Conservation (phyloP, 2,329 filamentous ascomycete species). For the Ophioceras dolichostomum region DNA sequence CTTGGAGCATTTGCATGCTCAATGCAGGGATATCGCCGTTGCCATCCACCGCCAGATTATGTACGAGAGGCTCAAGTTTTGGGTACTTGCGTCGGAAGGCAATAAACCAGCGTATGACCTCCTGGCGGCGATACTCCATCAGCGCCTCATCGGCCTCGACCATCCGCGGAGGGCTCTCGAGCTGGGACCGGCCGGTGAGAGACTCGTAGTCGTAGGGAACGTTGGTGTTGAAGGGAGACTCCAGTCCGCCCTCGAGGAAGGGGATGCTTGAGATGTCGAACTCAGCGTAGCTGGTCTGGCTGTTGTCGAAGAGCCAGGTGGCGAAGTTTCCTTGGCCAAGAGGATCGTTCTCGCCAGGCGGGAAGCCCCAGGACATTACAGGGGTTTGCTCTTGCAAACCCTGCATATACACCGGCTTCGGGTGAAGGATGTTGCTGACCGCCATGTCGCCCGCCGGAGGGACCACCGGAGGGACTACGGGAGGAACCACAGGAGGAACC, state of each 20-base stretch:
- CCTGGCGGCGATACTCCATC: slow-evolving; percentile 29
- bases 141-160: slow-evolving; percentile 29
- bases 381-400: slow-evolving; percentile 15
- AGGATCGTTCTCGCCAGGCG: slow-evolving; percentile 21
- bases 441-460: slow-evolving; percentile 21
- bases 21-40: slow-evolving; percentile 36
- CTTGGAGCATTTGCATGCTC: slow-evolving; percentile 70
- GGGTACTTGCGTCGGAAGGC: slow-evolving; percentile 30
- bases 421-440: slow-evolving; percentile 21
- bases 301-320: slow-evolving; percentile 38
- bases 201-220: slow-evolving; percentile 40
- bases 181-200: slow-evolving; percentile 31
- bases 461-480: too few species aligned
- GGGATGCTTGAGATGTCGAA: slow-evolving; percentile 29
- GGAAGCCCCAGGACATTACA: slow-evolving; percentile 22
- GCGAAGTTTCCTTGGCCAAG: slow-evolving; percentile 32
- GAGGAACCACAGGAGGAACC: too few species aligned
- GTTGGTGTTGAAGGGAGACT: slow-evolving; percentile 37
- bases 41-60: slow-evolving; percentile 23
- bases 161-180: slow-evolving; percentile 28
- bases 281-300: slow-evolving; percentile 26
- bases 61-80: slow-evolving; percentile 20
- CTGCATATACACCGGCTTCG: slow-evolving; percentile 21
- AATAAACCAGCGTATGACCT: slow-evolving; percentile 30
- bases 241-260: slow-evolving; percentile 35